These are phyloP conservation scores for Lumnitzera littorea DNA, from an alignment of 345 rosid genomes.

Conservation along the genomic window DNA sequence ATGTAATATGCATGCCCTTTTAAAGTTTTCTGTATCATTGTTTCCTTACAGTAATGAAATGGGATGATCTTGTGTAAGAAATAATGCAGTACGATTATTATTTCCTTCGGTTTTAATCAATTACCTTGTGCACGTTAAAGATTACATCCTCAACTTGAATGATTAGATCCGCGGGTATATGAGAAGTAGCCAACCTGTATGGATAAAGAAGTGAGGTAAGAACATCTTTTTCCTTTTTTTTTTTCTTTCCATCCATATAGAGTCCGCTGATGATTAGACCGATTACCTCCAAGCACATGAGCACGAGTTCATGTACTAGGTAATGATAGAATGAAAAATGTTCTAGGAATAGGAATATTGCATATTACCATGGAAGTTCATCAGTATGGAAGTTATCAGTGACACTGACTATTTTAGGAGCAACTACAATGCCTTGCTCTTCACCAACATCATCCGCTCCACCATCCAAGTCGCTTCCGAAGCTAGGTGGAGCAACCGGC, in stretches of 20 bases:
- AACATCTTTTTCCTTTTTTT: too few species aligned
- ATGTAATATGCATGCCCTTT: too few species aligned
- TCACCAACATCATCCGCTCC: constrained; percentile 14
- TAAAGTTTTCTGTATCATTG: too few species aligned
- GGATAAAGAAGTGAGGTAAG: neutral
- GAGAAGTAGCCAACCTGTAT: constrained; percentile 56
- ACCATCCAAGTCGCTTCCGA: constrained; percentile 22
- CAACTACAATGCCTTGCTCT: constrained; percentile 40
- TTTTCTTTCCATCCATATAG: too few species aligned
- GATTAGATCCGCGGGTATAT: constrained; percentile 57
- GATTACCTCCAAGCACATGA: too few species aligned
- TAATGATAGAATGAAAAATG: neutral
- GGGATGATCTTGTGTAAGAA: neutral
- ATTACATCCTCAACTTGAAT: constrained; percentile 55
- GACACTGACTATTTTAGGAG: constrained; percentile 29
- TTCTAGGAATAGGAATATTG: neutral
- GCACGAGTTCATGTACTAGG: too few species aligned
- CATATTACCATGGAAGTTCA: constrained; percentile 51
- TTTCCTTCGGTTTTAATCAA: neutral
- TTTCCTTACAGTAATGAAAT: neutral
- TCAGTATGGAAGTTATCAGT: constrained; percentile 41
- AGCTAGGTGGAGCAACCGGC: constrained; percentile 22
- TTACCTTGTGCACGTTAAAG: constrained; percentile 77
- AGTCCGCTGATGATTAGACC: too few species aligned
- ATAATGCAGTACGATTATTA: neutral